phyloP scores from a whole-genome alignment of 2,329 filamentous ascomycete genomes.

The Nemania sp. region DNA sequence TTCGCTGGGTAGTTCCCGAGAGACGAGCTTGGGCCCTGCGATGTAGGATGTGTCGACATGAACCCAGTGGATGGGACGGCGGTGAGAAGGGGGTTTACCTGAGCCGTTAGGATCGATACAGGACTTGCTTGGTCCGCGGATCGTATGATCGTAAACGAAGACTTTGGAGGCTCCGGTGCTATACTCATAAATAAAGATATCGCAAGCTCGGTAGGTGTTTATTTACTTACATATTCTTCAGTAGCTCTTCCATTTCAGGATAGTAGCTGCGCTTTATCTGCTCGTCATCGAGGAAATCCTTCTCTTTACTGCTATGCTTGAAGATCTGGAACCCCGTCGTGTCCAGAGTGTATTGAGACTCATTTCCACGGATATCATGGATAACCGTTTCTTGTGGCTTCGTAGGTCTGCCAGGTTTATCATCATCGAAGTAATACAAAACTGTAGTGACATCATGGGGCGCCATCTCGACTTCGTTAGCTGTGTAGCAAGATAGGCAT shows the following conservation, averaged over 20 bases:
- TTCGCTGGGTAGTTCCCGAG: background rate
- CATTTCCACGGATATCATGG: slow-evolving; percentile 5
- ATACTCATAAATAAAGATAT: background rate
- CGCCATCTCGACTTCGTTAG: too few relatives aligned
- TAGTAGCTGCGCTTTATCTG: slow-evolving; percentile 11
- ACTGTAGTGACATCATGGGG: too few relatives aligned
- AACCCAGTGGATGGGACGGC: background rate
- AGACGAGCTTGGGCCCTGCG: too few relatives aligned
- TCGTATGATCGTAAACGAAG: slow-evolving; percentile 3
- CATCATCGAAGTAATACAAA: too few relatives aligned
- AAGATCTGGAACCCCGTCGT: slow-evolving; percentile 7
- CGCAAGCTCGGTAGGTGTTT: background rate
- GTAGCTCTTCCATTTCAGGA: slow-evolving; percentile 8
- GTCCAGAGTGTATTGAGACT: slow-evolving; percentile 9
- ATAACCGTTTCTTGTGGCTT: background rate
- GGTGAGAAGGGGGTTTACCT: background rate
- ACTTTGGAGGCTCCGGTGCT: slow-evolving; percentile 4
- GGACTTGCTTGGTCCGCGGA: slow-evolving; percentile 3
- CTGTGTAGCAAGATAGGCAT: too few relatives aligned
- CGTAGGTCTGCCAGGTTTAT: too few relatives aligned
- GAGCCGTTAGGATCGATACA: background rate
- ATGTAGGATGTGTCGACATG: too few relatives aligned
- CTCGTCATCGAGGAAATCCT: slow-evolving; percentile 5
- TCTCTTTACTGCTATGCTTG: slow-evolving; percentile 16
- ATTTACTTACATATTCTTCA: slow-evolving; percentile 1